Base-by-base conservation (phyloP, 2,329 filamentous ascomycete species). In the Diplocarpon mali region DNA sequence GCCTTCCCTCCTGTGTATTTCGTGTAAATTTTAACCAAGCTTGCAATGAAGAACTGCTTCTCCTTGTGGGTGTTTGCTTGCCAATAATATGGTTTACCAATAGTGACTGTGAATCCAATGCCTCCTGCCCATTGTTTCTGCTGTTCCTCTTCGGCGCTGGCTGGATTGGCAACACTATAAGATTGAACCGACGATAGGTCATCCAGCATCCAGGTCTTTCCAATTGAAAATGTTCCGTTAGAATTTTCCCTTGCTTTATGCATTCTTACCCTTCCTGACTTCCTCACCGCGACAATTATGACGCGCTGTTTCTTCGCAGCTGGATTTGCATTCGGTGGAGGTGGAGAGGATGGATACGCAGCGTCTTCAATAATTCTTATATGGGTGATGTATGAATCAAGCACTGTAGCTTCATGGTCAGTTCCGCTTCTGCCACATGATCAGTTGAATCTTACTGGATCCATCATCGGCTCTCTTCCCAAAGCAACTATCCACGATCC, bases 1-100 rank as follows among this genome's bases (percentile, higher is more conserved):
- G 78, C 66, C 58, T 81, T 83, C 11, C 90, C 90, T 24, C 86
- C 85, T 1, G 92, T 96, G 62, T 96, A 98, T 66, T 96, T 98
- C 57, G 81, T 81, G 63, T 85, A 98, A 53, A 98, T 95, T 65
- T 96, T 98, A 60, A 96, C 79, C 55, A 96, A 67, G 64, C 89
- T 95, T 29, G 85, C 88, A 58, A 98, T 92, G 65, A 98, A 98
- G 67, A 96, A 96, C 62, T 95, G 90, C 71, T 95, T 96, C 67
- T 98, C 92, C 68, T 95, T 95, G 42, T 85, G 76, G 1, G 86
- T 92, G 53, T 87, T 81, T 29, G 92, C 88, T 64, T 94, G 80
- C 92, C 92, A 98, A 64, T 92, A 98, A 66, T 98, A 98, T 0
- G 88, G 85, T 64, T 98, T 98, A 20, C 84, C 83, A 24, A 98